These are phyloP conservation scores for Pseudozyma hubeiensis DNA, from an alignment of 1,284 basidiomycete species.

Conservation along the genomic window DNA sequence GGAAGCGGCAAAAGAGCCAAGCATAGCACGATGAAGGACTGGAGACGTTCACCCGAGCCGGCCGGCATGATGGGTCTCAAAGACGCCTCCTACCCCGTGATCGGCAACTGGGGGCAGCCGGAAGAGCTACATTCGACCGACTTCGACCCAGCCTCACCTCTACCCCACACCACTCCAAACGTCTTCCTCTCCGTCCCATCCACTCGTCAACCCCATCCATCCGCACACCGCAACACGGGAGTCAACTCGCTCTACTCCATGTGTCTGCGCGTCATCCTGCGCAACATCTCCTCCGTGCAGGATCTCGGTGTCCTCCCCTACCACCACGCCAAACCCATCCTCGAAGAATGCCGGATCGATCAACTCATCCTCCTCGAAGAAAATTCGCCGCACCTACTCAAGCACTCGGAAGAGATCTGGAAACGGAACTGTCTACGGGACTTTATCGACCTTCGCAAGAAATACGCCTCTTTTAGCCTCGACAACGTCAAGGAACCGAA, in stretches of 20 bases:
- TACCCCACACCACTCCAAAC: conserved; percentile 13
- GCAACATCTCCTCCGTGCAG: conserved; percentile 54
- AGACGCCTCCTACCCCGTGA: conserved; percentile 14
- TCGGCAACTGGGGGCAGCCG: conserved; percentile 43
- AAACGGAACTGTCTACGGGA: conserved; percentile 59
- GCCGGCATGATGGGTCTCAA: conserved; percentile 55
- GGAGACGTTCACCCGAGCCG: conserved; percentile 57
- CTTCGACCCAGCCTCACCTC: conserved; percentile 34
- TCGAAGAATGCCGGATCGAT: conserved; percentile 60
- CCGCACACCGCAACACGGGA: background rate
- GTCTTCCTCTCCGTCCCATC: conserved; percentile 5
- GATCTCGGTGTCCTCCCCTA: conserved; percentile 65
- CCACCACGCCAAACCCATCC: conserved; percentile 55
- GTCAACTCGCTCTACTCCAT: conserved; percentile 29
- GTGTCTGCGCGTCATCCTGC: conserved; percentile 55
- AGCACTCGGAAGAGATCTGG: conserved; percentile 57
- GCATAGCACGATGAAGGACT: conserved; percentile 50
- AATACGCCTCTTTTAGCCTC: conserved; percentile 6
- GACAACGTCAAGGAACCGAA: conserved; percentile 19
- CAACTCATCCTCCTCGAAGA: conserved; percentile 60
- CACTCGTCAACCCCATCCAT: background rate
- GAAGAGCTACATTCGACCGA: conserved; percentile 25
- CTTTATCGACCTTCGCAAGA: conserved; percentile 57
- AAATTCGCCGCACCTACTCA: conserved; percentile 56
- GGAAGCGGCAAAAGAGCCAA: background rate